These are phyloP conservation scores for Leptographium radiaticola DNA, from an alignment of 2,329 filamentous ascomycete species.

Conservation along the genomic window DNA sequence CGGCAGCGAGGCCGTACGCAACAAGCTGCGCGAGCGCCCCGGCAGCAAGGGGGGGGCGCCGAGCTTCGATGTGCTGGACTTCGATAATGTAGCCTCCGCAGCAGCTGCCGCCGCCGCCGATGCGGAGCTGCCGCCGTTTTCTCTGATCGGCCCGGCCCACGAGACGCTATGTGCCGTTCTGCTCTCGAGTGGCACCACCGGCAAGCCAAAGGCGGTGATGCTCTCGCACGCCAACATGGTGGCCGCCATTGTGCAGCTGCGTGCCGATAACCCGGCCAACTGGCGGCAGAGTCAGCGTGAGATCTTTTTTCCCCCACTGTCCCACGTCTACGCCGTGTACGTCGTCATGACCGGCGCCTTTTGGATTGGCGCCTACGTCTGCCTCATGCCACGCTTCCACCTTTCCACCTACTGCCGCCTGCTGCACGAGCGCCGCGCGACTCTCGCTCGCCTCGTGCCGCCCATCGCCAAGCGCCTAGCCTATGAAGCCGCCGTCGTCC, in stretches of 20 bases:
- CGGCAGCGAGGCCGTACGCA: not conserved
- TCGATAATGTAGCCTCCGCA: not conserved
- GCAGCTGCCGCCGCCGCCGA: not conserved
- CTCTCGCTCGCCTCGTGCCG: constrained; percentile 44
- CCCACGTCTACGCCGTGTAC: constrained; percentile 32
- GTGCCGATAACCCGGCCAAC: constrained; percentile 17
- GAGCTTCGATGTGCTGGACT: not conserved
- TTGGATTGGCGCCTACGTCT: constrained; percentile 30
- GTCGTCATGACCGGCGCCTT: constrained; percentile 26
- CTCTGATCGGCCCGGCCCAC: not conserved
- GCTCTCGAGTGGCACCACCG: constrained; percentile 36
- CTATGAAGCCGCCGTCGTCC: constrained; percentile 36
- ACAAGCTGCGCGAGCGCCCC: not conserved
- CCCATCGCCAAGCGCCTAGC: constrained; percentile 47
- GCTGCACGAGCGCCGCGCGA: constrained; percentile 35
- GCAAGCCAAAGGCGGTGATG: constrained; percentile 31
- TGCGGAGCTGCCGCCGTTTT: not conserved
- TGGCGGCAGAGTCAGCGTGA: constrained; percentile 19
- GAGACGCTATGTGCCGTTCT: constrained; percentile 16
- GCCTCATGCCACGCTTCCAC: constrained; percentile 51
- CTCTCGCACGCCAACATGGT: constrained; percentile 32
- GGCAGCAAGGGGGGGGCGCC: too few relatives aligned
- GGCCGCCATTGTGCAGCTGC: constrained; percentile 19
- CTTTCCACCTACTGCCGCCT: constrained; percentile 41
- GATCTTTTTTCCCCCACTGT: constrained; percentile 29